Conservation (phyloP, 495 filamentous ascomycete species). For the Penicillium herquei region DNA sequence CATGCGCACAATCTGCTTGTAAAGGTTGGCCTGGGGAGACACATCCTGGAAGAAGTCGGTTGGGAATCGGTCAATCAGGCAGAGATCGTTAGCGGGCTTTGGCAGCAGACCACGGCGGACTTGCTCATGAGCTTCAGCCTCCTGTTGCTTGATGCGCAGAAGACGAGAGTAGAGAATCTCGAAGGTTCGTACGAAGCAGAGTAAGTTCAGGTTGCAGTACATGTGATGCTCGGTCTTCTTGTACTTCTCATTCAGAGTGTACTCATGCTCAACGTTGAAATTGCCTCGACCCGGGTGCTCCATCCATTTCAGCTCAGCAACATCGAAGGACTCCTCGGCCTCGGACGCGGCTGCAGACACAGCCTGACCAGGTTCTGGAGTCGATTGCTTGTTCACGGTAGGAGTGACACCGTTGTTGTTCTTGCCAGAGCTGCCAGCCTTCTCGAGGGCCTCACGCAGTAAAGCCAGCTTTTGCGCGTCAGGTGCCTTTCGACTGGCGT, state of each 20-base stretch:
- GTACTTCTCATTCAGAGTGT: slow-evolving; percentile 78
- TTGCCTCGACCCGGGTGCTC: slow-evolving; percentile 55
- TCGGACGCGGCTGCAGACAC: slow-evolving; percentile 47
- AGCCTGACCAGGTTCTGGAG: slow-evolving; percentile 64
- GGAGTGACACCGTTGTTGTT: slow-evolving; percentile 60
- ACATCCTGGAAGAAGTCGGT: slow-evolving; percentile 78
- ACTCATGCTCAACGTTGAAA: slow-evolving; percentile 55
- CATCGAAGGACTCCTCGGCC: slow-evolving; percentile 46
- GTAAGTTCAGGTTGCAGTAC: slow-evolving; percentile 85
- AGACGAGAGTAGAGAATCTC: slow-evolving; percentile 84
- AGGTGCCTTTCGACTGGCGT: slow-evolving; percentile 54
- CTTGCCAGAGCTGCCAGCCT: slow-evolving; percentile 58
- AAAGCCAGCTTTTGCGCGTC: slow-evolving; percentile 77
- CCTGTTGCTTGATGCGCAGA: slow-evolving; percentile 73
- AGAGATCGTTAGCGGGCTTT: slow-evolving; percentile 79
- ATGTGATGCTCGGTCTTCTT: slow-evolving; percentile 75
- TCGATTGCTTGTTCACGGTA: slow-evolving; percentile 28
- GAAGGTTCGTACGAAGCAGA: slow-evolving; percentile 90
- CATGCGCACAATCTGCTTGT: slow-evolving; percentile 66
- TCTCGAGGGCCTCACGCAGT: slow-evolving; percentile 81
- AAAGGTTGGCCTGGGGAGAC: slow-evolving; percentile 61
- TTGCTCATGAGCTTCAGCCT: slow-evolving; percentile 66
- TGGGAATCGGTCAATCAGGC: slow-evolving; percentile 71
- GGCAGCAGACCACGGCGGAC: slow-evolving; percentile 61
- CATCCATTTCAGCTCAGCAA: slow-evolving; percentile 55